Evolutionary conservation across 1,284 basidiomycete genomes (phyloP).

Genomic region (Chondrostereum purpureum): DNA sequence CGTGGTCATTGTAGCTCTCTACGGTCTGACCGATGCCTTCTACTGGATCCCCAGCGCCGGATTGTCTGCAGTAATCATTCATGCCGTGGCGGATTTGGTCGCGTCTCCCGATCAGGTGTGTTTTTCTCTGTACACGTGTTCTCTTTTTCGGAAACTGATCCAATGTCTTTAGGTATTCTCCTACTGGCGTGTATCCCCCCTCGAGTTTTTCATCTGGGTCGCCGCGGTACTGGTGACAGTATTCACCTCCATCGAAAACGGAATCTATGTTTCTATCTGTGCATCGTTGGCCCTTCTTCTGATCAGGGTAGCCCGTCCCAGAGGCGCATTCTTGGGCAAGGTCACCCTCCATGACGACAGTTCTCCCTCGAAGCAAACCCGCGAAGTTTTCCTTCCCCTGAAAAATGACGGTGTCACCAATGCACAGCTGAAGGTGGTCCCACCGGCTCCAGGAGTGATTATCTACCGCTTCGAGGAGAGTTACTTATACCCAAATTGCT

Average conservation of each 20-base stretch:
- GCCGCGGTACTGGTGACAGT: conserved; percentile 87
- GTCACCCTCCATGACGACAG: conserved; percentile 37
- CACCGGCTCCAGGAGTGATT: conserved; percentile 83
- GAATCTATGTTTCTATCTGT: conserved; percentile 88
- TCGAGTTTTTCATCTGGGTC: conserved; percentile 89
- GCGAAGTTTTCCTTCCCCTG: conserved; percentile 86
- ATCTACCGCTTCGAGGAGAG: conserved; percentile 94
- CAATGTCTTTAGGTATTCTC: conserved; percentile 53
- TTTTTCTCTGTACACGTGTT: conserved; percentile 1
- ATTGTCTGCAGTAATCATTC: conserved; percentile 92
- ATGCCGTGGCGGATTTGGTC: conserved; percentile 90
- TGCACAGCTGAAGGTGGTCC: conserved; percentile 64
- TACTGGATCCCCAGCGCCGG: conserved; percentile 78
- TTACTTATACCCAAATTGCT: conserved; percentile 90
- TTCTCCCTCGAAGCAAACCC: conserved; percentile 31
- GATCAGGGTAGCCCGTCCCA: conserved; percentile 86
- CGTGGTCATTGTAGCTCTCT: conserved; percentile 89
- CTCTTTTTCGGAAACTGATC: not conserved
- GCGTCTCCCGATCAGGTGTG: conserved; percentile 71
- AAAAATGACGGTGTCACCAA: conserved; percentile 59
- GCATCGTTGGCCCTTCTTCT: conserved; percentile 83
- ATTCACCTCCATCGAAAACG: conserved; percentile 87
- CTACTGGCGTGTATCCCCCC: conserved; percentile 91
- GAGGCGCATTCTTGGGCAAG: conserved; percentile 87
- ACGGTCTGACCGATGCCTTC: conserved; percentile 89